A percentile compares a stretch with the other conserved stretches of the same genome.
phyloP scores from a whole-genome alignment of 139 green algal species.

The Desmodesmus armatus region DNA sequence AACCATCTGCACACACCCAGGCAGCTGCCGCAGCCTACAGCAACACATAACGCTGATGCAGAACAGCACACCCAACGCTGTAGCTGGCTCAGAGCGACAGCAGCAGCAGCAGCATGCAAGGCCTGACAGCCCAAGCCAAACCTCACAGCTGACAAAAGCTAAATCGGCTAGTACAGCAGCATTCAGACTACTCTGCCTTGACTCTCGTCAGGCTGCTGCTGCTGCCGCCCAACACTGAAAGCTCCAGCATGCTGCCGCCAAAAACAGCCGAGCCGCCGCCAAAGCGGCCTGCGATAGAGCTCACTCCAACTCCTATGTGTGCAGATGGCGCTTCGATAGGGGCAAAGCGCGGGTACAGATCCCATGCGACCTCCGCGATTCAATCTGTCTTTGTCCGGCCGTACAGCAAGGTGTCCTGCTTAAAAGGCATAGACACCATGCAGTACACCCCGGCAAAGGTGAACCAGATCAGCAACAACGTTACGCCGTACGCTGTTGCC shows the following conservation, averaged over 20 bases:
- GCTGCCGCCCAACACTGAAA: slow-evolving; percentile 21
- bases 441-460: slow-evolving; percentile 31
- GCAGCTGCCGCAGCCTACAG: too few species aligned
- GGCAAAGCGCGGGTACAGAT: slow-evolving; percentile 36
- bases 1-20: too few species aligned
- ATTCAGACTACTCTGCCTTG: too few species aligned
- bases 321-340: slow-evolving; percentile 11
- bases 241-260: slow-evolving; percentile 5
- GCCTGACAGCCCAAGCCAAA: too few species aligned
- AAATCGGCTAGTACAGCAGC: too few species aligned
- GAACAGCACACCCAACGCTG: too few species aligned
- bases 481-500: slow-evolving; percentile 26
- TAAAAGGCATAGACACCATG: slow-evolving; percentile 39
- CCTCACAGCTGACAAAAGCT: too few species aligned
- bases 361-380: slow-evolving; percentile 42
- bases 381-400: slow-evolving; percentile 36
- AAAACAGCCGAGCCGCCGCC: neutral
- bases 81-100: too few species aligned
- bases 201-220: too few species aligned
- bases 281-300: neutral
- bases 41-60: too few species aligned
- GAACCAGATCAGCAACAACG: slow-evolving; percentile 34
- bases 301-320: neutral
- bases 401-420: slow-evolving; percentile 45
- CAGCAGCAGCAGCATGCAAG: too few species aligned